phyloP scores from a whole-genome alignment of 1,284 basidiomycete species.

The Ceratobasidium sp. region DNA sequence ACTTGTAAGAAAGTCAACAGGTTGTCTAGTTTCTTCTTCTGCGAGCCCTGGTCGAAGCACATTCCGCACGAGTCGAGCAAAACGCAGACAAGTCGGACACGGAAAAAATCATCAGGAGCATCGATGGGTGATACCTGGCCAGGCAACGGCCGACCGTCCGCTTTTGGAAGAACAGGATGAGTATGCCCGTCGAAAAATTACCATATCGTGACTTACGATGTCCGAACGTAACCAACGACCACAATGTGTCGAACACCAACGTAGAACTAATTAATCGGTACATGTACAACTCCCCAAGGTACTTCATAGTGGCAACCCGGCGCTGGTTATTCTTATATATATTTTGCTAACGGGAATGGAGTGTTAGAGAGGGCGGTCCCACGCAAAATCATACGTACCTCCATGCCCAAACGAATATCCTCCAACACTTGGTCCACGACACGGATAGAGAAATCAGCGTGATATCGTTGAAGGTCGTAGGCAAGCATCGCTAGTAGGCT shows the following conservation, averaged over 20 bases:
- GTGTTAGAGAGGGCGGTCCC: neutral
- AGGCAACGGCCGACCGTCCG: constrained; percentile 90
- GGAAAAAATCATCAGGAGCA: constrained; percentile 96
- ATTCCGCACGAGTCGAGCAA: constrained; percentile 97
- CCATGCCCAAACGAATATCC: constrained; percentile 89
- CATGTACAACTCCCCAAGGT: constrained; percentile 97
- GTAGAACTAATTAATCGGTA: constrained; percentile 92
- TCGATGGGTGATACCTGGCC: constrained; percentile 82
- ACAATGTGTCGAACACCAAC: constrained; percentile 93
- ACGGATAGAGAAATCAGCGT: constrained; percentile 86
- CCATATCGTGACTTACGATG: constrained; percentile 75
- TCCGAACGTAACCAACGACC: constrained; percentile 96
- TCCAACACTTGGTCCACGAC: constrained; percentile 96
- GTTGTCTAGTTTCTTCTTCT: constrained; percentile 91
- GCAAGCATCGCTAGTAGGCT: constrained; percentile 93
- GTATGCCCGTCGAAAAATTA: constrained; percentile 42
- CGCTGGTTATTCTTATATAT: constrained; percentile 96
- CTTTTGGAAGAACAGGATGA: constrained; percentile 59
- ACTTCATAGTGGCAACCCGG: constrained; percentile 90
- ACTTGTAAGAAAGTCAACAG: constrained; percentile 96
- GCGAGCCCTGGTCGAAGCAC: constrained; percentile 94
- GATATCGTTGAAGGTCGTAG: constrained; percentile 93
- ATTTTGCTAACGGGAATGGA: constrained; percentile 69
- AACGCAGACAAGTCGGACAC: constrained; percentile 90
- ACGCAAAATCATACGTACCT: constrained; percentile 59